Conservation (phyloP, 2,329 filamentous ascomycete species). For the Aspergillus caelatus region DNA sequence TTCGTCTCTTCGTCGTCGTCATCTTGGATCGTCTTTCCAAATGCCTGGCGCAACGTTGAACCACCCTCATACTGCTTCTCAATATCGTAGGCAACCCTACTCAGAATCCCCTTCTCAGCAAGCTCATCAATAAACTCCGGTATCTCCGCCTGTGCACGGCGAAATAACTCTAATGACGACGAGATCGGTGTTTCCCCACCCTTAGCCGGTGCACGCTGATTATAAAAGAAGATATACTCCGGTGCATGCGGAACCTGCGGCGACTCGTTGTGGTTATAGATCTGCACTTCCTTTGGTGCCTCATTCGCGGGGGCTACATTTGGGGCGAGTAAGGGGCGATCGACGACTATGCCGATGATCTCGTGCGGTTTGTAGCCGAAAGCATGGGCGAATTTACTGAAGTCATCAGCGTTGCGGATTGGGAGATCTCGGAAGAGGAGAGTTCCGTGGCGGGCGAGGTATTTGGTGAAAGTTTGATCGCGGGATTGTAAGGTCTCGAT, state of each 20-base stretch:
- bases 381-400: conserved; percentile 53
- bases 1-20: conserved; percentile 47
- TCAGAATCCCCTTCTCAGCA: conserved; percentile 50
- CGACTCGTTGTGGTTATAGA: conserved; percentile 57
- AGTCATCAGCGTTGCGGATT: conserved; percentile 49
- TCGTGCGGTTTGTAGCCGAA: conserved; percentile 54
- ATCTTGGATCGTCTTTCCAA: conserved; percentile 52
- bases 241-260: conserved; percentile 56
- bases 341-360: conserved; percentile 55
- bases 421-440: conserved; percentile 52
- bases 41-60: conserved; percentile 51
- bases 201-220: conserved; percentile 39
- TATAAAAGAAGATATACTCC: conserved; percentile 56
- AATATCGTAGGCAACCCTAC: conserved; percentile 46
- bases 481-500: conserved; percentile 41
- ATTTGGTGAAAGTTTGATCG: conserved; percentile 41
- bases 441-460: conserved; percentile 49
- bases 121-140: conserved; percentile 51
- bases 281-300: conserved; percentile 51
- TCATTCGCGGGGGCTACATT: conserved; percentile 54
- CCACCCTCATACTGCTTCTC: conserved; percentile 51
- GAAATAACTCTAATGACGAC: conserved; percentile 52
- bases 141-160: conserved; percentile 49
- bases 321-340: conserved; percentile 47
- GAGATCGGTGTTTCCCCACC: conserved; percentile 52